A percentile compares a stretch with the other conserved stretches of the same genome.
phyloP scores from a whole-genome alignment of 208 protist species.

The Acanthamoeba lugdunensis region DNA sequence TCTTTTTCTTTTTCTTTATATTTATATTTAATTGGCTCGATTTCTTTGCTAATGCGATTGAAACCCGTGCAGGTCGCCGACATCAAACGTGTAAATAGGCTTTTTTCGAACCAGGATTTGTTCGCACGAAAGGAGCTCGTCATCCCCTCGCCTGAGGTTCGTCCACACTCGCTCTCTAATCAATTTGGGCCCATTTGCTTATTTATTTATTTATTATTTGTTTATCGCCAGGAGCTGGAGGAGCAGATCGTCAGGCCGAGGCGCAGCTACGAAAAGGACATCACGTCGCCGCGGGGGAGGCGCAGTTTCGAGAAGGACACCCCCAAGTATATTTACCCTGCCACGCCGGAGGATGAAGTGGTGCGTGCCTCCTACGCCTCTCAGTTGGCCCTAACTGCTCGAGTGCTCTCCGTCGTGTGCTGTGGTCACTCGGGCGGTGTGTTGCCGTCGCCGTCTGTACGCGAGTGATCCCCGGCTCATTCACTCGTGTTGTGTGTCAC shows the following conservation, averaged over 20 bases:
- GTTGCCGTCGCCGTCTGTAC: not conserved
- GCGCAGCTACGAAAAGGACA: constrained; percentile 68
- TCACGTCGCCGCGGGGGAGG: constrained; percentile 39
- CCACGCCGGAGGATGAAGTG: constrained; percentile 40
- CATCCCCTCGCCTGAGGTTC: not conserved
- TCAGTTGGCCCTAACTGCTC: not conserved
- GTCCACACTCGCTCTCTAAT: not conserved
- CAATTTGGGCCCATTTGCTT: too few species aligned
- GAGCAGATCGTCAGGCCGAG: not conserved
- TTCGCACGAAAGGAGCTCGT: constrained; percentile 59
- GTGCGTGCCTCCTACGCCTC: not conserved
- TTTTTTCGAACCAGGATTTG: constrained; percentile 54
- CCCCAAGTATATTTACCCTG: constrained; percentile 29
- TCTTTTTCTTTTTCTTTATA: not conserved
- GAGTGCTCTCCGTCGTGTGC: not conserved
- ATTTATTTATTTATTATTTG: not conserved
- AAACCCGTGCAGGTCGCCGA: constrained; percentile 35
- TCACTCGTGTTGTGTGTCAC: not conserved
- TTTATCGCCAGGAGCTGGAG: not conserved
- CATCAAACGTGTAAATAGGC: constrained; percentile 68
- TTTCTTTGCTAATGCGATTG: not conserved
- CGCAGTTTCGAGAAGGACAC: constrained; percentile 58
- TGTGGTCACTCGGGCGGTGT: too few species aligned
- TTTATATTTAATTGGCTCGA: not conserved
- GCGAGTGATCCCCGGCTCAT: too few species aligned